Percentiles rank a stretch among this genome's conserved stretches.
These are phyloP conservation scores for Jimgerdemannia lactiflua DNA, from an alignment of 192 early-diverging fungal genomes.

Conservation along the genomic window DNA sequence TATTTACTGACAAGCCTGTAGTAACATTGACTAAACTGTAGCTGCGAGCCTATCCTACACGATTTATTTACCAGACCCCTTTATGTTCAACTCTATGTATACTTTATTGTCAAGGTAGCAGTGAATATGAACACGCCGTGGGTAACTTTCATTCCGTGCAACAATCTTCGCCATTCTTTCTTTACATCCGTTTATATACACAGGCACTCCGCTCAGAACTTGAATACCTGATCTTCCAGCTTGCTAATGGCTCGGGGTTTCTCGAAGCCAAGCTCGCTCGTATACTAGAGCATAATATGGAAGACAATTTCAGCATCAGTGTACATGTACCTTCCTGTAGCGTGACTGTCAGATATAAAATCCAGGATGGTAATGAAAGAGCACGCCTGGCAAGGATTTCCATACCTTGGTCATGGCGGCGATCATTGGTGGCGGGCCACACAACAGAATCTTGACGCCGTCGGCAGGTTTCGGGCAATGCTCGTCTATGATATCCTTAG, in stretches of 20 bases:
- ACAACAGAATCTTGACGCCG: constrained; percentile 86
- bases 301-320: not conserved
- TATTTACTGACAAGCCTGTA: no score
- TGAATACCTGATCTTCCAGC: constrained; percentile 84
- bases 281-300: constrained; percentile 14
- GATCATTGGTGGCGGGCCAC: constrained; percentile 91
- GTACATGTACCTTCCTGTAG: not conserved
- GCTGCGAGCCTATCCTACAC: no score
- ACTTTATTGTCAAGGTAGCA: no score
- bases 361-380: not conserved
- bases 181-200: no score
- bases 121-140: no score
- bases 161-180: no score
- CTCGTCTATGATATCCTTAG: constrained; percentile 75
- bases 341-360: not conserved
- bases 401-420: constrained; percentile 67
- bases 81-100: no score
- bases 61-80: no score
- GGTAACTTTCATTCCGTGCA: no score
- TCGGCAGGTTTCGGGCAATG: constrained; percentile 68
- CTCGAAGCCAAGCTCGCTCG: constrained; percentile 75
- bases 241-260: constrained; percentile 77
- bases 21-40: no score
- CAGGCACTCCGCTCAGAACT: constrained; percentile 57
- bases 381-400: not conserved